These are phyloP conservation scores for Diophrys sp. DNA, from an alignment of 73 alveolate species.

Conservation along the genomic window DNA sequence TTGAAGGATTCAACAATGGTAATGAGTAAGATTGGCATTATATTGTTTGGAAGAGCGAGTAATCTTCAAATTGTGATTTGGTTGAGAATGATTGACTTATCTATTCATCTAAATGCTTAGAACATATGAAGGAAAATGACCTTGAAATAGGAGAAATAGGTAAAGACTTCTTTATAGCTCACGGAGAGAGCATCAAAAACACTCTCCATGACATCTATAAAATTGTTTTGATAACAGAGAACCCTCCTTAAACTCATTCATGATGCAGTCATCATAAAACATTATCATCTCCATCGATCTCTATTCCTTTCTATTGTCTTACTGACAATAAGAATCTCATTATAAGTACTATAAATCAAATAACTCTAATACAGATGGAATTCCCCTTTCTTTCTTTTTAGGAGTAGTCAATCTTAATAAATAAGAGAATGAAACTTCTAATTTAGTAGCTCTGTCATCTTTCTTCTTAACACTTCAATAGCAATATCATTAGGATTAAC, in stretches of 20 bases:
- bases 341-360: no score
- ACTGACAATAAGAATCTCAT: no score
- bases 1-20: constrained; percentile 44
- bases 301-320: no score
- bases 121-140: not conserved
- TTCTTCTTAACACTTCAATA: no score
- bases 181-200: not conserved
- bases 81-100: constrained; percentile 22
- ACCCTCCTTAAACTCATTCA: constrained; percentile 14
- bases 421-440: no score
- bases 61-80: constrained; percentile 24
- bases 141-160: constrained; percentile 16
- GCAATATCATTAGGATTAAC: no score
- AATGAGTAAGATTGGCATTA: constrained; percentile 31
- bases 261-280: no score
- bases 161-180: not conserved
- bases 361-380: no score
- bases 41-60: constrained; percentile 57
- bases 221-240: constrained; percentile 12
- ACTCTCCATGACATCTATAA: not conserved
- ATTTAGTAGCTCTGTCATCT: no score
- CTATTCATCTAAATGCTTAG: constrained; percentile 15
- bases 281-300: no score
- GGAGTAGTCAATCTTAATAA: no score
- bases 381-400: no score